A percentile compares a stretch with the other conserved stretches of the same genome.
Evolutionary conservation across 2,329 filamentous ascomycete species (phyloP).

Genomic region (Hypoxylon sp.): DNA sequence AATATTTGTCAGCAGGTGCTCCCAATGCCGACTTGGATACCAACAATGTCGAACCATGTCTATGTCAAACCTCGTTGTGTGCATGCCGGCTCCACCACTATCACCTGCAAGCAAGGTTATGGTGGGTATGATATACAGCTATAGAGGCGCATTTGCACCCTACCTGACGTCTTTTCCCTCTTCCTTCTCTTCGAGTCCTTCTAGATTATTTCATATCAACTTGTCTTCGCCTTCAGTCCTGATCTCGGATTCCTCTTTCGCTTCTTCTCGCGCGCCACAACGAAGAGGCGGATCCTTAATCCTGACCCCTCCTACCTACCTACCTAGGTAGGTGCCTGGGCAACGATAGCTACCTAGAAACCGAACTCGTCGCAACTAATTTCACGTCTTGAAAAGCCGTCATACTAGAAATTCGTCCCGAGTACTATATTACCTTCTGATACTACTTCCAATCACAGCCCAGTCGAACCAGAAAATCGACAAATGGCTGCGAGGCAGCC

Average conservation of each 20-base stretch:
- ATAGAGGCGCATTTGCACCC: slow-evolving; percentile 10
- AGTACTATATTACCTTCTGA: not conserved
- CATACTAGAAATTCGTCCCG: not conserved
- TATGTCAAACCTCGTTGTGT: slow-evolving; percentile 1
- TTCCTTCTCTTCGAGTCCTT: slow-evolving; percentile 14
- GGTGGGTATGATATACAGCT: slow-evolving; percentile 7
- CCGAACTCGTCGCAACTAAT: not conserved
- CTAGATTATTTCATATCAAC: slow-evolving; percentile 7
- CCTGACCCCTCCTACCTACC: slow-evolving; percentile 2
- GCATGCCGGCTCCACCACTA: slow-evolving; percentile 30
- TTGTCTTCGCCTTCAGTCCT: not conserved
- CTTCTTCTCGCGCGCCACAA: not conserved
- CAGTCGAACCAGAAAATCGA: slow-evolving; percentile 17
- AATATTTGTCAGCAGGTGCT: slow-evolving; percentile 20
- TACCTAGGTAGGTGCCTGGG: no score
- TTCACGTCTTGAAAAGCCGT: not conserved
- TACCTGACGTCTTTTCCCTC: slow-evolving; percentile 14
- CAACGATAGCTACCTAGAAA: no score
- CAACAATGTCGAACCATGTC: slow-evolving; percentile 12
- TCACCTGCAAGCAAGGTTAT: slow-evolving; percentile 21
- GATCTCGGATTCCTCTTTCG: not conserved
- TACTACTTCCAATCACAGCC: not conserved
- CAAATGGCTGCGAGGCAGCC: slow-evolving; percentile 38
- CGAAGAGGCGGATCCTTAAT: not conserved
- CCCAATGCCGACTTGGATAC: slow-evolving; percentile 10